Evolutionary conservation across 805 yeast species (phyloP), one percentile per base, ranked within the genome.

Genomic region (Barnettozyma vustinii): DNA sequence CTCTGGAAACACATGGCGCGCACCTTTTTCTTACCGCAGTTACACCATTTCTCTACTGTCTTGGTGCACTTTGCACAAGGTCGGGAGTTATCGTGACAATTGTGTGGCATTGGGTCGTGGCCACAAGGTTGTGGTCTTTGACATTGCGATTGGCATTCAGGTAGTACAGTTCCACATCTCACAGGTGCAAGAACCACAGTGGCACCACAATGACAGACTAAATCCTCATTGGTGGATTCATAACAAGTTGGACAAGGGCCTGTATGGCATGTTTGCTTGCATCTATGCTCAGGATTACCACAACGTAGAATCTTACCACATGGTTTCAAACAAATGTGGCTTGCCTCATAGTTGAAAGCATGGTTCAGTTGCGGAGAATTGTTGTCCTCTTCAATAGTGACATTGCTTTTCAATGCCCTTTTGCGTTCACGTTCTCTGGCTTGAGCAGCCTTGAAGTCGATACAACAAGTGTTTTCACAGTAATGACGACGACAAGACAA

Each of bases 161-260:
- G 84, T 32, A 86, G 61, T 41, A 66, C 71, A 0, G 87, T 79
- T 13, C 96, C 96, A 68, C 96, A 88, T 54, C 96, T 70, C 9
- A 87, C 88, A 0, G 96, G 96, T 0, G 96, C 96, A 19, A 74
- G 75, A 6, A 88, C 72, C 3, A 85, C 75, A 0, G 96, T 88
- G 53, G 75, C 73, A 3, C 96, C 96, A 70, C 96, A 88, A 44
- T 83, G 76, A 60, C 96, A 88, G 3, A 80, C 77, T 56, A 86
- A 68, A 61, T 88, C 96, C 18, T 86, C 88, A 37, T 82, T 78
- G n/a, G 85, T 76, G 5, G 92, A 83, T 59, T 87, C 95, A 44
- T 86, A 63, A 62, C 96, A 88, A 12, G 90, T 85, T 4, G 81
- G 77, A 66, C 96, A 88, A 3, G 84, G 76, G 0, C 96, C 96